These are phyloP conservation scores for Zymoseptoria pseudotritici DNA, from an alignment of 2,329 filamentous ascomycete genomes.

Conservation along the genomic window DNA sequence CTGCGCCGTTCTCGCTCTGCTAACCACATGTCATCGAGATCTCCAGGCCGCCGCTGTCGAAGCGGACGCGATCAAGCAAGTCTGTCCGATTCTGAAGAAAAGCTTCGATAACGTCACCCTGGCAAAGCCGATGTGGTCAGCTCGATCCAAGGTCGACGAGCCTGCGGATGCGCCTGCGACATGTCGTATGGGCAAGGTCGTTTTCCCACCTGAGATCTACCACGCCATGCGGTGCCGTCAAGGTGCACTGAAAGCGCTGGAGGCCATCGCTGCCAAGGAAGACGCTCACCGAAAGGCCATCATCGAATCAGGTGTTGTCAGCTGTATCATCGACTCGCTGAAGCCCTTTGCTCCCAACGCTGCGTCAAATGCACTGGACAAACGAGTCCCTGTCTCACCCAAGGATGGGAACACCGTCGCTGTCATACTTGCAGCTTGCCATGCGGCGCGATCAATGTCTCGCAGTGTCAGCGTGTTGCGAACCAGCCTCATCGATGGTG, in stretches of 20 bases:
- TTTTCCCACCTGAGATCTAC: conserved; percentile 52
- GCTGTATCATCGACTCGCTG: conserved; percentile 77
- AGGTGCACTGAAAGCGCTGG: conserved; percentile 67
- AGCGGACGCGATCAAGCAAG: conserved; percentile 52
- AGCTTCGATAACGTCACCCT: conserved; percentile 55
- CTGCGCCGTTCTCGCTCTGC: conserved; percentile 66
- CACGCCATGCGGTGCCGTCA: conserved; percentile 73
- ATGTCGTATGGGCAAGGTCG: conserved; percentile 51
- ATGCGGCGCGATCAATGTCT: conserved; percentile 71
- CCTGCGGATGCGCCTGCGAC: conserved; percentile 13
- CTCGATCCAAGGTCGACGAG: conserved; percentile 26
- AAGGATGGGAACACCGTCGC: conserved; percentile 68
- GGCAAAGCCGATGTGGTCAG: conserved; percentile 49
- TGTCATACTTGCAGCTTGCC: conserved; percentile 79
- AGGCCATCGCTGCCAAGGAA: conserved; percentile 72
- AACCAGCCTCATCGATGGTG: conserved; percentile 80
- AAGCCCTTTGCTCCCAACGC: conserved; percentile 45
- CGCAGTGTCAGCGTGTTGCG: conserved; percentile 77
- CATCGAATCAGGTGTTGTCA: conserved; percentile 71
- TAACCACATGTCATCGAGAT: conserved; percentile 69
- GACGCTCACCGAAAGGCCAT: conserved; percentile 78
- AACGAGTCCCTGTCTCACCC: conserved; percentile 30
- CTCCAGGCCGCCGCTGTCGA: conserved; percentile 80
- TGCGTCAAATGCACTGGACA: conserved; percentile 19
- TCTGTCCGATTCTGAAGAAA: conserved; percentile 58